Base-by-base conservation (phyloP, 345 rosid genomes). In the Aethionema arabicum region DNA sequence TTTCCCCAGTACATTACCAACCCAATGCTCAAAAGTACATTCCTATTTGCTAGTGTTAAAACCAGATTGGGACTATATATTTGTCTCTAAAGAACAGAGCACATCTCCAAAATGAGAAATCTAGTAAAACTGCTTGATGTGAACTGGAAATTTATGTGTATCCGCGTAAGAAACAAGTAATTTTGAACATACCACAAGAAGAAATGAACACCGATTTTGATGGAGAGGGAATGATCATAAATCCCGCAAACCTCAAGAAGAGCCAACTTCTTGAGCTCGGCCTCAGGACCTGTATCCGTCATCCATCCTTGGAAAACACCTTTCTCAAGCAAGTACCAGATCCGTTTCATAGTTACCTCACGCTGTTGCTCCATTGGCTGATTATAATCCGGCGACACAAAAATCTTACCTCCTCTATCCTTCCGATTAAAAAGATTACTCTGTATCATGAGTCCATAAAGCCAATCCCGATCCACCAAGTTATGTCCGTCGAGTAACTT, bases 321-420 rank as follows among this genome's bases (percentile, higher is more conserved):
- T 55, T 61, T 74, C 37, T 87, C 95, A 2, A 67, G 59, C 73
- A 92, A 49, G 45, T 74, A 85, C 50, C 35, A 69, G 54, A 92
- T 77, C 68, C 97, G 74, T 59, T 55, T 83, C 97, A 79, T 72
- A 0, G 95, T 92, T 60, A 85, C 78, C 79, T 89, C 95, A 7
- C 98, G 72, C 70, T 92, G 98, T 54, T 87, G 95, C 78, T 87
- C 98, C 96, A 79, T 92, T 30, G 95, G 59, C 80, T 89, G 97
- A 73, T 89, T 89, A 48, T 74, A 89, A 64, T 89, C 95, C 6
- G 97, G 90, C 37, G 68, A 56, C 46, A 84, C 82, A 56, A 78
- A 92, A n/a, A 92, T 67, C 75, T 73, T 80, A 41, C 86, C 93
- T 13, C 93, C 98, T 38, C 75, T 72, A 64, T 74, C 70, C 35